Evolutionary conservation across 1,284 basidiomycete genomes (phyloP), one percentile per base, ranked within the genome.

Genomic region (Sporisorium exsertum): DNA sequence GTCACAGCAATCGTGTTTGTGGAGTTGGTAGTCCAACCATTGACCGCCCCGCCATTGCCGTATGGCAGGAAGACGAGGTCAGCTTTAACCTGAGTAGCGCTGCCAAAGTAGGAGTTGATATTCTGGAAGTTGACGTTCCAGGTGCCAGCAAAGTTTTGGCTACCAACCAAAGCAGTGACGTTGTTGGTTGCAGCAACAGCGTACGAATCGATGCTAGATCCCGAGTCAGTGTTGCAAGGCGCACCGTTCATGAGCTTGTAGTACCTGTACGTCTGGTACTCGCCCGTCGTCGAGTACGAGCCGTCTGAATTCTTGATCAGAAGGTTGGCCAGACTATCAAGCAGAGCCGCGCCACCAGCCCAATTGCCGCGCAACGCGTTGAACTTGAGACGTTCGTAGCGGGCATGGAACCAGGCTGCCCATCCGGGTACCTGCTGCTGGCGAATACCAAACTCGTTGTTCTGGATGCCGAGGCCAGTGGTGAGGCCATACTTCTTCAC

Each of bases 341-440:
- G 53, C 46, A 64, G 18, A 6, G 32, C 40, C 16, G 62, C 53
- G 26, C 62, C 62, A 5, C 62, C 6, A n/a, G 53, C 62, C 62
- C 62, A 64, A 47, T 64, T 64, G 32, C 62, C 64, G 15, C 59
- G 59, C 43, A 61, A 20, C 1, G 42, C 59, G 47, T 66, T 54
- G 43, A 66, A 66, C 26, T 60, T 52, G 27, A 66, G 54, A 29
- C 64, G 64, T 45, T 66, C 64, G 40, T 66, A 66, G 22, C 64
- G 64, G 0, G 57, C 56, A 13, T 66, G 52, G 47, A 66, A 66
- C 64, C 64, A 66, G 15, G 64, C 56, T n/a, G 50, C 45, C 50
- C 57, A 66, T 15, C 51, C 64, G 20, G 64, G 64, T 3, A 40
- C 33, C 47, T 66, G 64, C 29, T 66, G 64, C 18, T 53, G 50